Evolutionary conservation across 768 basidiomycete species (phyloP).

Genomic region (Suillus fuscotomentosus): DNA sequence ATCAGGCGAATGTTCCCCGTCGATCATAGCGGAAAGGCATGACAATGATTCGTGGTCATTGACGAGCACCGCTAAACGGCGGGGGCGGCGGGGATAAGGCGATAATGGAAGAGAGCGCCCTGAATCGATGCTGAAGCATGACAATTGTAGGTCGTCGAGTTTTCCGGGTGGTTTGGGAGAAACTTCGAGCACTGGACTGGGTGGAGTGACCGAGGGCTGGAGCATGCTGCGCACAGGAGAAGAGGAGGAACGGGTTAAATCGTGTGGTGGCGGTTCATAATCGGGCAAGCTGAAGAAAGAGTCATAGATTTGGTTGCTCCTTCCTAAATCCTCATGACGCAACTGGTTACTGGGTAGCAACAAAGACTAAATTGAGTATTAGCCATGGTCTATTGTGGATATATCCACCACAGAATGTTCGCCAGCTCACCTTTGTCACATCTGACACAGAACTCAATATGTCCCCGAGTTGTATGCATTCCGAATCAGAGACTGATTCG

Average conservation of each 20-base stretch:
- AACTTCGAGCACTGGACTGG: constrained; percentile 21
- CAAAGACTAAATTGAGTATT: not conserved
- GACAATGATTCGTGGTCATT: constrained; percentile 37
- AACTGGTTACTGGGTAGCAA: not conserved
- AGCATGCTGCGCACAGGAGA: constrained; percentile 31
- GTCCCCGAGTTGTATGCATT: not conserved
- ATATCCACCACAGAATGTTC: not conserved
- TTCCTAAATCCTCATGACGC: not conserved
- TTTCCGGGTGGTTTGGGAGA: not conserved
- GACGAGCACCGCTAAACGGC: constrained; percentile 37
- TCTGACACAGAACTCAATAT: not conserved
- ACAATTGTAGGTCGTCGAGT: not conserved
- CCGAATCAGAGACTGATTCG: not conserved
- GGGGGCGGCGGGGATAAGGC: constrained; percentile 25
- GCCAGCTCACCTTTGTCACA: not conserved
- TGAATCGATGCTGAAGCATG: not conserved
- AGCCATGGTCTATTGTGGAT: not conserved
- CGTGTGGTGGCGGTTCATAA: constrained; percentile 9
- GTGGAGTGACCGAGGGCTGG: constrained; percentile 34
- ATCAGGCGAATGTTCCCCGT: constrained; percentile 17
- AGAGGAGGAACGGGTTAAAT: constrained; percentile 23
- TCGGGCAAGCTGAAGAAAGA: constrained; percentile 9
- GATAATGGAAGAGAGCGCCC: not conserved
- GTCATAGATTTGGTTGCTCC: constrained; percentile 2
- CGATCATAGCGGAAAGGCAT: constrained; percentile 38